phyloP scores from a whole-genome alignment of 176 grass and related monocot genomes.

The Musa schizocarpa region DNA sequence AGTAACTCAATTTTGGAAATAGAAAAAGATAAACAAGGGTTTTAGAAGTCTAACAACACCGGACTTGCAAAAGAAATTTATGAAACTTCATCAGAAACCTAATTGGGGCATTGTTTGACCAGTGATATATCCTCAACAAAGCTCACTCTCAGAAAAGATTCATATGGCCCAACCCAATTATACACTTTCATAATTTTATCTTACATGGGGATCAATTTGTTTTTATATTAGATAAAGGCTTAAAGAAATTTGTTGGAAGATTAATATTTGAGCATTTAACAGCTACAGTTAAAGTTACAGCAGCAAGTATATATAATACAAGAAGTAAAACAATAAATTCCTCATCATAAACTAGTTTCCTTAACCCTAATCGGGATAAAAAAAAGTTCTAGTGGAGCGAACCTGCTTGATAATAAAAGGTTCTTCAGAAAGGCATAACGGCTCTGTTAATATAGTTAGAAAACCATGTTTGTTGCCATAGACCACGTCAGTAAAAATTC shows the following conservation, averaged over 20 bases:
- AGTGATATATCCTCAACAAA: neutral
- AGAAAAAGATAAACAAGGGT: neutral
- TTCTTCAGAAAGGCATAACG: conserved; percentile 48
- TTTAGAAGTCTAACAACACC: neutral
- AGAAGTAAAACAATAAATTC: neutral
- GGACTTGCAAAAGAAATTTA: neutral
- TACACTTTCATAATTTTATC: neutral
- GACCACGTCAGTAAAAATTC: conserved; percentile 87
- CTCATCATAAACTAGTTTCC: neutral
- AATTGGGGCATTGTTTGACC: neutral
- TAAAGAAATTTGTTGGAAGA: neutral
- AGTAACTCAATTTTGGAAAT: neutral
- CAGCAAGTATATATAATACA: neutral
- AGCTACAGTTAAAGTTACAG: neutral
- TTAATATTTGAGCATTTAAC: neutral
- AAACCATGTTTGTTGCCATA: conserved; percentile 88
- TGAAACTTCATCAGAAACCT: neutral
- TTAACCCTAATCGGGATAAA: conserved; percentile 6
- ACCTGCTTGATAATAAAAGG: conserved; percentile 80
- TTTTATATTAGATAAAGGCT: neutral
- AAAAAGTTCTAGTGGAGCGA: neutral
- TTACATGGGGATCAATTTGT: too few species aligned
- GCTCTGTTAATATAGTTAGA: conserved; percentile 79
- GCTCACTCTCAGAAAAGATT: neutral
- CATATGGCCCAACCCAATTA: neutral